A percentile compares a stretch with the other conserved stretches of the same genome.
Evolutionary conservation across 345 rosid species (phyloP).

Genomic region (Syzygium oleosum): DNA sequence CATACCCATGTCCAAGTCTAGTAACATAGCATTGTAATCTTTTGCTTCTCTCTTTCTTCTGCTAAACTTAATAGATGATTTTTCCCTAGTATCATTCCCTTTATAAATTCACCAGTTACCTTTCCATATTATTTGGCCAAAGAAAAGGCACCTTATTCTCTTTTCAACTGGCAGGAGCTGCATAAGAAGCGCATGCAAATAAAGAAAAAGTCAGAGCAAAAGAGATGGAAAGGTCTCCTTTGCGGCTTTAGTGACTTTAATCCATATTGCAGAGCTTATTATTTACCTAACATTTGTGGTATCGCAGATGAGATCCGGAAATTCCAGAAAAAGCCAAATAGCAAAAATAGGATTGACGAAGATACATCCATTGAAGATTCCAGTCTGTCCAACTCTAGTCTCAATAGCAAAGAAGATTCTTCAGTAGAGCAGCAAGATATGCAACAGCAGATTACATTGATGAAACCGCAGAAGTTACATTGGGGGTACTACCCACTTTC

Average conservation of each 20-base stretch:
- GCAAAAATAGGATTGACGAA: background rate
- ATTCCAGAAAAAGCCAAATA: background rate
- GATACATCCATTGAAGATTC: background rate
- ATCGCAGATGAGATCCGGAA: background rate
- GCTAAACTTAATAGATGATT: background rate
- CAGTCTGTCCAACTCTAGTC: background rate
- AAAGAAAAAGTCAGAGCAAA: conserved; percentile 7
- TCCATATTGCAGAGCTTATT: background rate
- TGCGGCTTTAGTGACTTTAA: background rate
- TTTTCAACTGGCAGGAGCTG: conserved; percentile 8
- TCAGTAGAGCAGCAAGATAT: background rate
- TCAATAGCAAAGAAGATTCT: background rate
- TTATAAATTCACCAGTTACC: background rate
- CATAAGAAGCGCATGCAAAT: conserved; percentile 11
- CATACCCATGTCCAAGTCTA: background rate
- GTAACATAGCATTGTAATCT: background rate
- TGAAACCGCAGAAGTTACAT: conserved; percentile 6
- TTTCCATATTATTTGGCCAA: background rate
- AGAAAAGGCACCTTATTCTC: background rate
- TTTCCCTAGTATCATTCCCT: background rate
- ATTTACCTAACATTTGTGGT: background rate
- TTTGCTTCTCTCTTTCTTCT: background rate
- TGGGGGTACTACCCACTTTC: conserved; percentile 8
- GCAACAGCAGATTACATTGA: background rate
- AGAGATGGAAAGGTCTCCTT: background rate